These are phyloP conservation scores for Mimosa pudica DNA, from an alignment of 306 rosid genomes.

Conservation along the genomic window DNA sequence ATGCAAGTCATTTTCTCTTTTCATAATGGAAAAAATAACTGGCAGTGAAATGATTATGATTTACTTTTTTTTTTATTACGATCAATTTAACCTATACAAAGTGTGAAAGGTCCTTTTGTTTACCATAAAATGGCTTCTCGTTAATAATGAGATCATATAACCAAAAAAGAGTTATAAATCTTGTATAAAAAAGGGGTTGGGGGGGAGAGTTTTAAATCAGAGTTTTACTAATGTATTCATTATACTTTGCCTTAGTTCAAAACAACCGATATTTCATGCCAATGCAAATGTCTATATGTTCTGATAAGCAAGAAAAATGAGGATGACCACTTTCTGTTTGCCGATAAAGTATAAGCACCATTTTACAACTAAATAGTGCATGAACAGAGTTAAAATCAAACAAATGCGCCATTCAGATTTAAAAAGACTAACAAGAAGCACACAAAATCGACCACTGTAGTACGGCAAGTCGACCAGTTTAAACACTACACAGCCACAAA, in stretches of 20 bases:
- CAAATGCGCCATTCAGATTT: conserved; percentile 18
- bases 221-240: conserved; percentile 14
- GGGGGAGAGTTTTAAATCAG: neutral
- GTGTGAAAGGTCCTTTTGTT: conserved; percentile 2
- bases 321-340: conserved; percentile 19
- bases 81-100: neutral
- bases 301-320: conserved; percentile 4
- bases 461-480: conserved; percentile 27
- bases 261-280: conserved; percentile 16
- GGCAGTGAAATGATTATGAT: neutral
- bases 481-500: conserved; percentile 23
- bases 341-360: conserved; percentile 5
- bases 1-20: neutral
- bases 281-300: neutral
- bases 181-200: too few relatives aligned
- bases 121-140: conserved; percentile 13
- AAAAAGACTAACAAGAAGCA: neutral
- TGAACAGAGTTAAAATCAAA: conserved; percentile 18
- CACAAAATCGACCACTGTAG: conserved; percentile 8
- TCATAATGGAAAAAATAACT: neutral
- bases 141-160: conserved; percentile 9
- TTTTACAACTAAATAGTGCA: conserved; percentile 13
- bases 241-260: neutral
- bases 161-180: conserved; percentile 1
- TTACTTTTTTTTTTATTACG: conserved; percentile 8